Conservation (phyloP, 1,139 yeast genomes). For the Debaryomyces sp. region DNA sequence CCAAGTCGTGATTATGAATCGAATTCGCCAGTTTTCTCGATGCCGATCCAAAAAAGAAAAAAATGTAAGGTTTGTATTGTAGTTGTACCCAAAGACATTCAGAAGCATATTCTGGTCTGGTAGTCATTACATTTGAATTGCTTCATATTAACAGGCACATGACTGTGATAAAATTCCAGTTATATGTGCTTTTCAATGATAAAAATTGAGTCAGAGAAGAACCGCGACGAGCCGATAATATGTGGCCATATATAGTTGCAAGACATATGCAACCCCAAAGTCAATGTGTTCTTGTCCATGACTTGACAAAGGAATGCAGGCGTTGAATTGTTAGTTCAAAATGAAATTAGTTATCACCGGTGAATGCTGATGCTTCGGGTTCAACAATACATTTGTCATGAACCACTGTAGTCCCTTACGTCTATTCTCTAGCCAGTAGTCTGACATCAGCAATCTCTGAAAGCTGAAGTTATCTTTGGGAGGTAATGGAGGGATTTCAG, state of each 20-base stretch:
- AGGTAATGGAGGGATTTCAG: slow-evolving; percentile 64
- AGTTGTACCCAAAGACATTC: not conserved
- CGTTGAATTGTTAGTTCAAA: slow-evolving; percentile 11
- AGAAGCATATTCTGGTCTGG: not conserved
- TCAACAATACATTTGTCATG: slow-evolving; percentile 63
- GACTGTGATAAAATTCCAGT: no score
- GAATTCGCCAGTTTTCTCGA: not conserved
- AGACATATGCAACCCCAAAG: no score
- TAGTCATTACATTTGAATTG: not conserved
- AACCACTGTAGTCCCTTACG: slow-evolving; percentile 76
- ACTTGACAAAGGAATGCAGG: no score
- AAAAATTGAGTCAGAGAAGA: no score
- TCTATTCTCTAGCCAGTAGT: slow-evolving; percentile 59
- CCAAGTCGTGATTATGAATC: not conserved
- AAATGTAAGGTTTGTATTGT: not conserved
- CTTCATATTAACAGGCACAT: no score
- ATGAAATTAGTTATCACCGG: slow-evolving; percentile 56
- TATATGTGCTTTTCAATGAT: no score
- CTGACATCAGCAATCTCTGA: slow-evolving; percentile 49
- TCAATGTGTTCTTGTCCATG: no score
- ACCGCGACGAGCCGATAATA: no score
- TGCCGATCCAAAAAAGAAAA: not conserved
- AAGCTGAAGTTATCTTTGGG: slow-evolving; percentile 56
- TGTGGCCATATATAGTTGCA: no score
- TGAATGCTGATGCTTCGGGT: slow-evolving; percentile 58